Percentiles rank a stretch among this genome's conserved stretches.
Evolutionary conservation across 2,329 filamentous ascomycete species (phyloP).

Genomic region (Aspergillus versicolor): DNA sequence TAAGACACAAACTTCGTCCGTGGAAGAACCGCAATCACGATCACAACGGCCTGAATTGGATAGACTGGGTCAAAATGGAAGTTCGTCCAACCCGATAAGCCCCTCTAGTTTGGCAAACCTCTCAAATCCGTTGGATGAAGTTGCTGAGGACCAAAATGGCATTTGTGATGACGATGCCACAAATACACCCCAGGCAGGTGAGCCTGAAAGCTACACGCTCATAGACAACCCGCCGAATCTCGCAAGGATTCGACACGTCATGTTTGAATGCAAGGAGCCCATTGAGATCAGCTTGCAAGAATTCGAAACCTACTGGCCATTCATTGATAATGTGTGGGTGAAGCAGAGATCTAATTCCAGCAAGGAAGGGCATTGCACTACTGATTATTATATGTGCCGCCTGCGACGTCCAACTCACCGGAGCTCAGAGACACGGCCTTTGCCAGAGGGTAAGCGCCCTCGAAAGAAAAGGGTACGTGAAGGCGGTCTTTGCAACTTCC

Average conservation of each 20-base stretch:
- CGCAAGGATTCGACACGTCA: constrained; percentile 40
- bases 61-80: neutral
- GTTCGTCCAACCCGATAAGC: neutral
- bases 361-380: constrained; percentile 42
- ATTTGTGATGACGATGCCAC: neutral
- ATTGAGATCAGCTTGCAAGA: constrained; percentile 48
- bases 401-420: constrained; percentile 42
- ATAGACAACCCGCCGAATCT: constrained; percentile 46
- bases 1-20: neutral
- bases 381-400: constrained; percentile 50
- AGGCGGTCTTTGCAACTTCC: constrained; percentile 48
- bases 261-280: constrained; percentile 48
- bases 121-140: neutral
- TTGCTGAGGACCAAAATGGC: neutral
- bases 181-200: neutral
- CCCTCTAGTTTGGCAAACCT: neutral
- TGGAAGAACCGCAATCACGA: constrained; percentile 2
- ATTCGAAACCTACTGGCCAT: constrained; percentile 50
- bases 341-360: constrained; percentile 45
- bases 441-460: constrained; percentile 46
- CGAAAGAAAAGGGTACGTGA: constrained; percentile 47
- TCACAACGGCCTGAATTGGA: neutral
- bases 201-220: constrained; percentile 27
- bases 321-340: constrained; percentile 53
- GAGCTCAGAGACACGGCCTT: constrained; percentile 40